phyloP scores from a whole-genome alignment of 176 grass and related monocot species.

The Oryza meyeriana region DNA sequence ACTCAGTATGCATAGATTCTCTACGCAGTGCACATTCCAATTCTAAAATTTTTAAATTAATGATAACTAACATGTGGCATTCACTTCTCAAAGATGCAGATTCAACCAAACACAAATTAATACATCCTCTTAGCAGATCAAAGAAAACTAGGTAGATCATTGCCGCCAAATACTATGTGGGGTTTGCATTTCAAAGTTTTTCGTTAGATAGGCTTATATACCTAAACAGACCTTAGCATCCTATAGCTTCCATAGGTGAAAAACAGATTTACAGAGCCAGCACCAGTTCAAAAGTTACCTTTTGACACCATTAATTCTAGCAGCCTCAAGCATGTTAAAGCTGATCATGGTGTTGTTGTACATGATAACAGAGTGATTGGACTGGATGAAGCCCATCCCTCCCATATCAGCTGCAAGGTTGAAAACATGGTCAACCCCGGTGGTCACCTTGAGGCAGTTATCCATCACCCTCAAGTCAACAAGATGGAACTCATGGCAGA shows the following conservation, averaged over 20 bases:
- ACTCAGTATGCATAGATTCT: not conserved
- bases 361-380: slow-evolving; percentile 58
- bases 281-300: slow-evolving; percentile 28
- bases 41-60: not conserved
- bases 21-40: not conserved
- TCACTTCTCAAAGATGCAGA: not conserved
- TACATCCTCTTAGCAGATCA: not conserved
- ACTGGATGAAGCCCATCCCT: slow-evolving; percentile 60
- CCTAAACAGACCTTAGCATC: not conserved
- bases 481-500: slow-evolving; percentile 82
- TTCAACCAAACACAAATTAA: not conserved
- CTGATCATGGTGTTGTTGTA: slow-evolving; percentile 60
- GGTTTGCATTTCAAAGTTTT: not conserved
- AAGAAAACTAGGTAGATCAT: not conserved
- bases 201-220: not conserved
- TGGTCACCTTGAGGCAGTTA: slow-evolving; percentile 52
- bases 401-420: slow-evolving; percentile 63
- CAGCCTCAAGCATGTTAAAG: slow-evolving; percentile 56
- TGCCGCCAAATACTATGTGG: not conserved
- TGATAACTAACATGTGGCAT: not conserved
- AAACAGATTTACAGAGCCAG: not conserved
- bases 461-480: slow-evolving; percentile 67
- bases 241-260: not conserved
- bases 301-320: slow-evolving; percentile 41
- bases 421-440: slow-evolving; percentile 48